phyloP scores from a whole-genome alignment of 768 basidiomycete genomes.

The Suillus bovinus region DNA sequence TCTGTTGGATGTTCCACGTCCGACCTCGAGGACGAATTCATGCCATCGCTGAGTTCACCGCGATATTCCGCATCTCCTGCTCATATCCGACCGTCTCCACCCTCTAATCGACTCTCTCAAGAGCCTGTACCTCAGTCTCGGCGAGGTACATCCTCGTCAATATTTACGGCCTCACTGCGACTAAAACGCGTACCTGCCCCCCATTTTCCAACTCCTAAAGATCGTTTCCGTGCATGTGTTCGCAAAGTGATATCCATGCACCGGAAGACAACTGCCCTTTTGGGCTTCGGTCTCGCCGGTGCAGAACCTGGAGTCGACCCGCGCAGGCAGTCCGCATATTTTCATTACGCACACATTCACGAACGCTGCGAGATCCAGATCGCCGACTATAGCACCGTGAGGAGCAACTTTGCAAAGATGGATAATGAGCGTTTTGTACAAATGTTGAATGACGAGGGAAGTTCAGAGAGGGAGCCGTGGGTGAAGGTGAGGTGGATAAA shows the following conservation, averaged over 20 bases:
- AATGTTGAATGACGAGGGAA: conserved; percentile 45
- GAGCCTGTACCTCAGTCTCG: conserved; percentile 2
- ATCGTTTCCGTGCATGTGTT: conserved; percentile 54
- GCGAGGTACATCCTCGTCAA: neutral
- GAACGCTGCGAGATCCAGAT: conserved; percentile 68
- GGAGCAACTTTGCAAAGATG: conserved; percentile 55
- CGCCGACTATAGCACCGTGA: conserved; percentile 61
- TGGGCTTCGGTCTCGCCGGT: conserved; percentile 43
- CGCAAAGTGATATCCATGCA: conserved; percentile 65
- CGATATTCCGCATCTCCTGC: conserved; percentile 17
- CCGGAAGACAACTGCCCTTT: conserved; percentile 45
- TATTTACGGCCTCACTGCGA: neutral
- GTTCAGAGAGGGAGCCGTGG: conserved; percentile 55
- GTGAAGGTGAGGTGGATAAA: conserved; percentile 77
- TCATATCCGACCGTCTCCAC: conserved; percentile 13
- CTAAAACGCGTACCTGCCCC: conserved; percentile 15
- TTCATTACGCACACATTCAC: conserved; percentile 56
- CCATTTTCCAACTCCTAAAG: conserved; percentile 38
- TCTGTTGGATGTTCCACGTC: conserved; percentile 67
- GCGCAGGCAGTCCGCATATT: conserved; percentile 54
- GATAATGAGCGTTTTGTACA: conserved; percentile 62
- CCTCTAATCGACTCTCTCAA: conserved; percentile 6
- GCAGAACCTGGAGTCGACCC: conserved; percentile 76
- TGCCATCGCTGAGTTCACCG: conserved; percentile 3
- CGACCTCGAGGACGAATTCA: conserved; percentile 48